phyloP scores from a whole-genome alignment of 2,329 filamentous ascomycete species.

The Beauveria asiatica region DNA sequence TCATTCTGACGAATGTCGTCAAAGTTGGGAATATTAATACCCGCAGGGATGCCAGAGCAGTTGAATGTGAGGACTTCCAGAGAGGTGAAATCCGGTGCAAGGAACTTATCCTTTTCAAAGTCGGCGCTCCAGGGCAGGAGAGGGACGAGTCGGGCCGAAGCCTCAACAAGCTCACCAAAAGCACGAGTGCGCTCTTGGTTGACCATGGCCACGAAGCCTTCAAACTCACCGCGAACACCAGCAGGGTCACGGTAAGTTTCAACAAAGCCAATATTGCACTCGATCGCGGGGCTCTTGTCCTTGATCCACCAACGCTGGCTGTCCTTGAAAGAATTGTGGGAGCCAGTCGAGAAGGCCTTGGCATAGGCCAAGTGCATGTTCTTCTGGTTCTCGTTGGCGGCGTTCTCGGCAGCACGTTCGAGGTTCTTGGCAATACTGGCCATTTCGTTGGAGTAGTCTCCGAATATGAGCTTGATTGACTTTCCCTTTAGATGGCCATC shows the following conservation, averaged over 20 bases:
- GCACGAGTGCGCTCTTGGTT: constrained; percentile 86
- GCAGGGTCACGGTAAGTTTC: constrained; percentile 80
- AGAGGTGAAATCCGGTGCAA: constrained; percentile 92
- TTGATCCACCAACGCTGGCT: constrained; percentile 75
- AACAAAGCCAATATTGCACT: constrained; percentile 76
- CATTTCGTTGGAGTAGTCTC: constrained; percentile 68
- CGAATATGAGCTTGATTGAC: constrained; percentile 63
- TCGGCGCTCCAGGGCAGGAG: constrained; percentile 79
- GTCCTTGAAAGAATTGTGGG: constrained; percentile 69
- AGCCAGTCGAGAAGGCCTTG: constrained; percentile 66
- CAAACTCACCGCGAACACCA: constrained; percentile 75
- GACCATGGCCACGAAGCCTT: constrained; percentile 75
- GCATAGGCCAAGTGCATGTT: constrained; percentile 67
- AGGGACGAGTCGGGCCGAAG: constrained; percentile 75
- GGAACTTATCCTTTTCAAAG: constrained; percentile 94
- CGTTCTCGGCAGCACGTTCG: constrained; percentile 58
- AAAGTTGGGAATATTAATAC: constrained; percentile 63
- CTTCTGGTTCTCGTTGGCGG: constrained; percentile 65
- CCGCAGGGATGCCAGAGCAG: constrained; percentile 57
- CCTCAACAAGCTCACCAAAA: constrained; percentile 76
- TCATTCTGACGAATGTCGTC: constrained; percentile 72
- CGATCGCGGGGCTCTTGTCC: constrained; percentile 72
- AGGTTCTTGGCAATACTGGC: constrained; percentile 57
- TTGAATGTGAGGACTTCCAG: constrained; percentile 81
- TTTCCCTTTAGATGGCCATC: constrained; percentile 56